These are phyloP conservation scores for Cenchrus fungigraminus DNA, from an alignment of 176 grass and related monocot genomes.

Conservation along the genomic window DNA sequence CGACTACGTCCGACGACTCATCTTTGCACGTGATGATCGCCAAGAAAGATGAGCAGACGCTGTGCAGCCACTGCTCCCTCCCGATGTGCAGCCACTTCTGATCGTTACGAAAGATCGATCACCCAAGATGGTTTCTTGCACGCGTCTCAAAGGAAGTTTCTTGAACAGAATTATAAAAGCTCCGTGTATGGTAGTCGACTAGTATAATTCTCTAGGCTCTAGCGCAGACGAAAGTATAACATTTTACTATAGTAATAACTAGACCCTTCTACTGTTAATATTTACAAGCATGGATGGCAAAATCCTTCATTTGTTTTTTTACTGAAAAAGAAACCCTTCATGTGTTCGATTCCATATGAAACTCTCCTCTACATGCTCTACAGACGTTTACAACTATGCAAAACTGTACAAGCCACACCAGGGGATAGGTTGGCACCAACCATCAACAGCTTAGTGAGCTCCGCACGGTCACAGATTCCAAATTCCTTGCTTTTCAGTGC, in stretches of 20 bases:
- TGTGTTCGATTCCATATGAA: neutral
- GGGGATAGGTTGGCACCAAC: neutral
- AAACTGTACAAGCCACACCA: constrained; percentile 47
- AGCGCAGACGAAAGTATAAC: neutral
- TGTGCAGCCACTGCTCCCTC: neutral
- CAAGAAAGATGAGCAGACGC: neutral
- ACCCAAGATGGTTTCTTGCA: neutral
- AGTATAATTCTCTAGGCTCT: neutral
- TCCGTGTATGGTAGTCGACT: neutral
- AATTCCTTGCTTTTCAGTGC: constrained; percentile 76
- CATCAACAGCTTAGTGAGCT: neutral
- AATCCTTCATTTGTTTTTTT: constrained; percentile 1
- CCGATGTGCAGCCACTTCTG: neutral
- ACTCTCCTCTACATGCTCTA: constrained; percentile 4
- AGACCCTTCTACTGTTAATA: neutral
- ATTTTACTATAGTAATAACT: neutral
- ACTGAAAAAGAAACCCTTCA: neutral
- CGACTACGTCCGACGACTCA: neutral
- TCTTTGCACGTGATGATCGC: constrained; percentile 41
- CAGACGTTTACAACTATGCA: neutral
- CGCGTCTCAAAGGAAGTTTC: neutral
- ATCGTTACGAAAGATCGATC: neutral
- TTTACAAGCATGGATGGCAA: neutral
- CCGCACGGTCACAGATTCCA: constrained; percentile 63
- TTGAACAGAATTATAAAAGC: neutral